Percentiles rank a stretch among this genome's conserved stretches.
Evolutionary conservation across 129 eudicot genomes (phyloP).

Genomic region (Flaveria sonorensis): DNA sequence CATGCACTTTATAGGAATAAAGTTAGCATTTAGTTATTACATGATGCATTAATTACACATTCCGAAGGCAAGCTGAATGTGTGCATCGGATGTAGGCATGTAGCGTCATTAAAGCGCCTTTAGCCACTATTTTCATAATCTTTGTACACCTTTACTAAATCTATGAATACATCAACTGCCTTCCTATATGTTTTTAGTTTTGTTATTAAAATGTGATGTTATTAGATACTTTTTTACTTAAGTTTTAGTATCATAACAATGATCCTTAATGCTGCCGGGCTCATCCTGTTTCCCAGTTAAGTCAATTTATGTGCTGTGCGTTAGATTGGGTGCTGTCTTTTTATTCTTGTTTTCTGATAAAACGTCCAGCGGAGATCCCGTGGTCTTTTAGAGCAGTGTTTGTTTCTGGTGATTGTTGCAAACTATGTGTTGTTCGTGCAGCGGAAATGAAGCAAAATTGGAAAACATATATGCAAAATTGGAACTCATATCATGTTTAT

Average conservation of each 20-base stretch:
- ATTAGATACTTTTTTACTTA: neutral
- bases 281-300: neutral
- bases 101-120: neutral
- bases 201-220: neutral
- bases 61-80: neutral
- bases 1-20: neutral
- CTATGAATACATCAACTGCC: neutral
- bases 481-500: constrained; percentile 1
- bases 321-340: neutral
- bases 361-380: neutral
- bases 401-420: neutral
- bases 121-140: neutral
- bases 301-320: neutral
- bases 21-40: constrained; percentile 2
- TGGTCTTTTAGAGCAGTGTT: neutral
- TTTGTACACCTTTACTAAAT: neutral
- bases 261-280: neutral
- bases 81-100: neutral
- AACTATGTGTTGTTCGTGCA: neutral
- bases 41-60: neutral
- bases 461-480: neutral
- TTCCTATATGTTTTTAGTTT: neutral
- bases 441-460: neutral
- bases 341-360: neutral
- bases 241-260: neutral